Base-by-base conservation (phyloP, 179 eudicot species). In the Silene coronaria region DNA sequence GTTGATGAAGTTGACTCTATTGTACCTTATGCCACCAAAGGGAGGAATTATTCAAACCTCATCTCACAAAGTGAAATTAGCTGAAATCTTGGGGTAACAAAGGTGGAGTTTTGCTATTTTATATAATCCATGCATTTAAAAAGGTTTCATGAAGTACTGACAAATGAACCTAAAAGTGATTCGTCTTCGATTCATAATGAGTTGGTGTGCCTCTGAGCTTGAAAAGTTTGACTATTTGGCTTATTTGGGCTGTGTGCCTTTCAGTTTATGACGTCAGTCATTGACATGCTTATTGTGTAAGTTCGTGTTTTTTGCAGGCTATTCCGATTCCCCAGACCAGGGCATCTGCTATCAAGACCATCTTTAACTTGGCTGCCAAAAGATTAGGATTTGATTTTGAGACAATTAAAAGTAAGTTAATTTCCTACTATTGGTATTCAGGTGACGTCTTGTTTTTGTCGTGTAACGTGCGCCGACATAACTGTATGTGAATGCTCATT, bases 331-430 rank as follows among this genome's bases (percentile, higher is more conserved):
- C 96, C 51, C 83, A 84, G 26, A 76, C 89, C 59, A 92, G 79
- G 79, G 91, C 86, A 78, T 84, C 97, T 72, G 76, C 83, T 28
- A 82, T 86, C 76, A 86, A 86, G 79, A 86, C 82, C 68, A 87
- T 92, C 62, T 95, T 95, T 82, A 87, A 82, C 79, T 86, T 95
- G 82, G 99, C 99, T 82, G 97, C 99, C 64, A 87, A 93, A 80
- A 89, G 81, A 83, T 76, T 88, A 88, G 95, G 90, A 10, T 89
- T 95, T 76, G 87, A 89, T 71, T 89, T 95, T 76, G 63, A 73
- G 76, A 84, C 80, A 6, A 60, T 91, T 64, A 85, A 88, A 84
- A 82, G 97, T 90, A 81, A 79, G 90, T 42, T 73, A 55, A 51
- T 61, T 71, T 48, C 12, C 42, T 24, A 34, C 36, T 73, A 17